Evolutionary conservation across 1,284 basidiomycete genomes (phyloP).

Genomic region (Malassezia dermatis): DNA sequence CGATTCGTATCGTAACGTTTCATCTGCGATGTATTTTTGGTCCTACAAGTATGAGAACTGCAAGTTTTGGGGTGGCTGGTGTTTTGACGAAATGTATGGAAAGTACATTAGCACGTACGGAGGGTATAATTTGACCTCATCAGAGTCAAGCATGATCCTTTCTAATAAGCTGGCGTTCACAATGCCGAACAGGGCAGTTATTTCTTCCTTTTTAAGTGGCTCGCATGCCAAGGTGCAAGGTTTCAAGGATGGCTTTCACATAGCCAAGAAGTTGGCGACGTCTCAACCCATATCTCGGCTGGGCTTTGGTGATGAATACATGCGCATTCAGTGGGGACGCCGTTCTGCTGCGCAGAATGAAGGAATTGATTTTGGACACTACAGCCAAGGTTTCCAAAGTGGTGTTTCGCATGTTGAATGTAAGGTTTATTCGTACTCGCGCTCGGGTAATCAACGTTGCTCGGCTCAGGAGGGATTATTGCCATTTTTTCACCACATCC

Average conservation of each 20-base stretch:
- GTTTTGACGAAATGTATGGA: constrained; percentile 28
- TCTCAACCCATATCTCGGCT: constrained; percentile 1
- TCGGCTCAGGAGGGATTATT: neutral
- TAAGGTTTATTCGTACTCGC: neutral
- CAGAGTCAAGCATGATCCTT: constrained; percentile 4
- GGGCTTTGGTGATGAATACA: constrained; percentile 5
- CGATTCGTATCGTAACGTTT: constrained; percentile 56
- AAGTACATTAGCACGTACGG: constrained; percentile 31
- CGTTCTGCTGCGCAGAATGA: neutral
- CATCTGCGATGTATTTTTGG: constrained; percentile 66
- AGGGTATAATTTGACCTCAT: constrained; percentile 24
- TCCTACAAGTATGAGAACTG: constrained; percentile 52
- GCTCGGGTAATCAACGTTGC: neutral
- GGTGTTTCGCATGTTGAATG: constrained; percentile 1
- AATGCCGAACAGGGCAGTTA: neutral
- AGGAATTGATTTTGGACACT: neutral
- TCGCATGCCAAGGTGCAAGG: neutral
- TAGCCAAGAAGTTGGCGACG: constrained; percentile 1
- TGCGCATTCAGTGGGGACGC: neutral
- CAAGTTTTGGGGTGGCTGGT: constrained; percentile 40
- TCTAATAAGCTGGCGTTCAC: neutral
- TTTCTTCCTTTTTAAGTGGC: neutral
- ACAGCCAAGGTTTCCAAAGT: neutral
- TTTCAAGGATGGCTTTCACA: constrained; percentile 6
- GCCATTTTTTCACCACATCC: neutral